A percentile compares a stretch with the other conserved stretches of the same genome.
phyloP scores from a whole-genome alignment of 148 eudicot species.

The Salicornia ramosissima region DNA sequence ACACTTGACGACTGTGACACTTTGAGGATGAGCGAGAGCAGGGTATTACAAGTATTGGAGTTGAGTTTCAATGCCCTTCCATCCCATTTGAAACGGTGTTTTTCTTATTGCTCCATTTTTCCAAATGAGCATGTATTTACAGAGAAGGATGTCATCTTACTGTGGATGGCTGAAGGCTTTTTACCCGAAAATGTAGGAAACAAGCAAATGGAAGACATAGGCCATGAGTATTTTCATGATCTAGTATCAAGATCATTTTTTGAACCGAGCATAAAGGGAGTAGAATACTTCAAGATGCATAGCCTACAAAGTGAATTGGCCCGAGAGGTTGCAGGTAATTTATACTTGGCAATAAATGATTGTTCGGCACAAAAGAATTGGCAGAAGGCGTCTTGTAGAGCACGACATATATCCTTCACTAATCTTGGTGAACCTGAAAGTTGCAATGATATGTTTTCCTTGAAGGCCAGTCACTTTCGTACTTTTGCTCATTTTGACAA shows the following conservation, averaged over 20 bases:
- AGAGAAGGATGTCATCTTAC: conserved; percentile 4
- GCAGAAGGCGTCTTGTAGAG: neutral
- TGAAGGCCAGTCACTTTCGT: conserved; percentile 1
- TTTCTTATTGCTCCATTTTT: conserved; percentile 7
- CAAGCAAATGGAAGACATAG: conserved; percentile 17
- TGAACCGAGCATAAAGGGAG: neutral
- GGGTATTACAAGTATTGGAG: neutral
- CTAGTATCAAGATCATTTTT: conserved; percentile 18
- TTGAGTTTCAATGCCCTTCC: conserved; percentile 11
- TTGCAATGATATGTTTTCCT: neutral
- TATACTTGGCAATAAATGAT: neutral
- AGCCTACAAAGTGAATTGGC: conserved; percentile 11
- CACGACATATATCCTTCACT: conserved; percentile 4
- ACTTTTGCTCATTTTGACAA: conserved; percentile 12
- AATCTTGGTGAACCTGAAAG: neutral
- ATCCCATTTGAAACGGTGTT: conserved; percentile 10
- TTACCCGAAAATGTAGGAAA: neutral
- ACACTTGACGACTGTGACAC: neutral
- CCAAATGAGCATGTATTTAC: conserved; percentile 5
- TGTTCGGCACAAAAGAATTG: neutral
- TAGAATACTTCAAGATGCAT: conserved; percentile 10
- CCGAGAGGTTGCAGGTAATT: neutral
- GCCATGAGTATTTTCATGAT: conserved; percentile 13
- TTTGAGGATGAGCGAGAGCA: neutral
- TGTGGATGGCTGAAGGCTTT: conserved; percentile 20